These are phyloP conservation scores for Oryza rufipogon DNA, from an alignment of 176 grass and related monocot species.

Conservation along the genomic window DNA sequence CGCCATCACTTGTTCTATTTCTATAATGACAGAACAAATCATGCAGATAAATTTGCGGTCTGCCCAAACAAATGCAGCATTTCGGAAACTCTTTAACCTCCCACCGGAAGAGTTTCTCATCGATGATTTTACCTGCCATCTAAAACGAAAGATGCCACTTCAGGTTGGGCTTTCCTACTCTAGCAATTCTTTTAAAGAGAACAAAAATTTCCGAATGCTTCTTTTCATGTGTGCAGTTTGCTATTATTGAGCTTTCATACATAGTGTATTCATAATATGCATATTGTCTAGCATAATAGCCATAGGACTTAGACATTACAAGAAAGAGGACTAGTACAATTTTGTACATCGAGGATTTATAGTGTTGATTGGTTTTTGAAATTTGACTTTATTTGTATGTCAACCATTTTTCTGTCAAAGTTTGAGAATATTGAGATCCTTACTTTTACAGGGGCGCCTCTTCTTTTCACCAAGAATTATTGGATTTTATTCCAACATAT, in stretches of 20 bases:
- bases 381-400: slow-evolving; percentile 21
- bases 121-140: slow-evolving; percentile 97
- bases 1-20: not conserved
- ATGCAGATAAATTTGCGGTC: slow-evolving; percentile 87
- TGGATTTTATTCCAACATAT: slow-evolving; percentile 92
- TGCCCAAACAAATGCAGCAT: slow-evolving; percentile 85
- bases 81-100: slow-evolving; percentile 86
- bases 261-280: not conserved
- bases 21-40: not conserved
- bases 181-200: not conserved
- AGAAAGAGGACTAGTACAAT: not conserved
- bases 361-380: slow-evolving; percentile 7
- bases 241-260: slow-evolving; percentile 22
- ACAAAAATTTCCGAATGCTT: not conserved
- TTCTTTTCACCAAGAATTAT: slow-evolving; percentile 98
- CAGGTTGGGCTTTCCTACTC: slow-evolving; percentile 52
- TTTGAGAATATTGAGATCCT: not conserved
- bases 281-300: not conserved
- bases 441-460: slow-evolving; percentile 69
- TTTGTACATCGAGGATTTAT: slow-evolving; percentile 3
- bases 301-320: not conserved
- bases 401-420: slow-evolving; percentile 13
- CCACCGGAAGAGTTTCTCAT: slow-evolving; percentile 97
- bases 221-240: slow-evolving; percentile 8
- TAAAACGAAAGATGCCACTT: slow-evolving; percentile 93